Percentiles rank a stretch among this genome's conserved stretches.
Evolutionary conservation across 106 monocot genomes (phyloP).

Genomic region (Narthecium ossifragum): DNA sequence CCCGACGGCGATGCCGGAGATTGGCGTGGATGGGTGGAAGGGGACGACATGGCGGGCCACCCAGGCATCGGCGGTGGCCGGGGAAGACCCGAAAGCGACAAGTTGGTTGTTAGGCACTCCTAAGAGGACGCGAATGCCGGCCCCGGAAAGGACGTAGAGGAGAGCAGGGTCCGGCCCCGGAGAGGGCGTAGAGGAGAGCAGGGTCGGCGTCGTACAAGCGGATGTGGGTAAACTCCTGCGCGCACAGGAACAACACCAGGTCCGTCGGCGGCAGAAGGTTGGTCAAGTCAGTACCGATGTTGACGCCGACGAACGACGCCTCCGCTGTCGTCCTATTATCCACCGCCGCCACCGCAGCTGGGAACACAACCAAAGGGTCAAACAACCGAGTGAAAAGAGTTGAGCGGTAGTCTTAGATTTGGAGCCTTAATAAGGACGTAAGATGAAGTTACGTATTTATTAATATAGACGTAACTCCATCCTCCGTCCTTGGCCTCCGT

Average conservation of each 20-base stretch:
- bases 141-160: constrained; percentile 45
- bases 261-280: constrained; percentile 35
- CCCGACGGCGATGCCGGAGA: constrained; percentile 58
- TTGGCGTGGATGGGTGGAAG: constrained; percentile 24
- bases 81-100: constrained; percentile 54
- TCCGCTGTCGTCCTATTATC: no score
- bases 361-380: no score
- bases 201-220: constrained; percentile 60
- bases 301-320: constrained; percentile 62
- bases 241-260: constrained; percentile 36
- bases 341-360: no score
- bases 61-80: constrained; percentile 52
- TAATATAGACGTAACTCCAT: no score
- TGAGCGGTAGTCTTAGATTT: no score
- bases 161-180: no score
- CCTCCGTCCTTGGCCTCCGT: no score
- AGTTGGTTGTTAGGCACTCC: constrained; percentile 71
- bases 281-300: constrained; percentile 54
- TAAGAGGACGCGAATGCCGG: constrained; percentile 42
- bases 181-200: no score
- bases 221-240: constrained; percentile 61
- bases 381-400: no score
- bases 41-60: constrained; percentile 46
- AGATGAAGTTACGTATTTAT: no score
- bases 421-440: no score